Base-by-base conservation (phyloP, 75 land plant species). In the Pinus taeda region DNA sequence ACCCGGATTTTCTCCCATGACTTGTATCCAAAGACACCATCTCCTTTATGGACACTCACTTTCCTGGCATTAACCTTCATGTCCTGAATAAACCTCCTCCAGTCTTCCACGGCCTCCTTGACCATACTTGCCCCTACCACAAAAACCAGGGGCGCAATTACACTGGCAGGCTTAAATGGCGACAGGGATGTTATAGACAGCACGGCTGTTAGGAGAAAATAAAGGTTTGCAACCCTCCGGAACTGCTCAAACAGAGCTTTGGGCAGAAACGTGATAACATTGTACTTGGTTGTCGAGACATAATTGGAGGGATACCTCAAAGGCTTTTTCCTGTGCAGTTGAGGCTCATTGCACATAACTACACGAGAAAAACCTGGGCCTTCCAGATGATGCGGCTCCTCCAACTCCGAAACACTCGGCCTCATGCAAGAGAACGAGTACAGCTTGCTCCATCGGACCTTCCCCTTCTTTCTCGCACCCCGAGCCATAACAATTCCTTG, bases 191-290 rank as follows among this genome's bases (percentile, higher is more conserved):
- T 84, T 61, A 88, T 62, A 1, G 96, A 90, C 1, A 95, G 78
- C 7, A 60, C 77, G 0, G 98, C 96, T 0, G 92, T 86, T 9
- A 93, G 77, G 21, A 95, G 90, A 64, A 95, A 95, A 71, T 95
- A 95, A 12, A 95, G 78, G 73, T 95, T 95, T 15, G 98, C 98
- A 45, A 95, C 98, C 8, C 98, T 66, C 7, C 96, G 77, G 69
- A 95, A 95, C 83, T 95, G 98, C 86, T 95, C 98, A 55, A 95
- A 93, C 53, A 93, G 64, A 8, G 97, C 96, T 66, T 88, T 95
- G 55, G 98, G 98, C 4, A 95, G 60, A 59, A 95, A 95, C 5
- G 93, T 93, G 24, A 83, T 12, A n/a, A 83, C 42, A 76, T 89
- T 95, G 87, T 95, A 95, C 73, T 93, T 95, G 12, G 98, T 93